Percentiles rank a stretch among this genome's conserved stretches.
Conservation (phyloP, 176 grass and related monocot genomes). For the Saccharum spontaneum region DNA sequence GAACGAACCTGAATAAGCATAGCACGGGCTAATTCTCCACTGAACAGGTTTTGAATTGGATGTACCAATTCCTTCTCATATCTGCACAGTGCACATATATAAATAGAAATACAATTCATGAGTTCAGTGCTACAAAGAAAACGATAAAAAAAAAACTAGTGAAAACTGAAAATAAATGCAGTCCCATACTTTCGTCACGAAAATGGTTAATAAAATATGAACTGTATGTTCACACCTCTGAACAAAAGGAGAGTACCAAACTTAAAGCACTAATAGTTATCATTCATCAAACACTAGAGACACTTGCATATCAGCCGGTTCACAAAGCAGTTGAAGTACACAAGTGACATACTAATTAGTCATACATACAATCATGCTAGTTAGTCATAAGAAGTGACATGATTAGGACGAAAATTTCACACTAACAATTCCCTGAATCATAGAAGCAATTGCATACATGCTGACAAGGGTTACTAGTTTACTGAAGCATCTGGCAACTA, state of each 20-base stretch:
- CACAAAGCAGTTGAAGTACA: neutral
- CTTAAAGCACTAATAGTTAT: neutral
- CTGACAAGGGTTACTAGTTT: neutral
- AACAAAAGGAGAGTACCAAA: constrained; percentile 23
- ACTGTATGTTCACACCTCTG: constrained; percentile 12
- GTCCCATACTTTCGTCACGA: neutral
- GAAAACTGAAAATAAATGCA: constrained; percentile 14
- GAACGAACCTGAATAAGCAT: constrained; percentile 97
- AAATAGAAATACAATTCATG: neutral
- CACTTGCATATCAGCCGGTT: neutral
- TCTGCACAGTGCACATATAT: constrained; percentile 48
- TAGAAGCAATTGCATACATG: neutral
- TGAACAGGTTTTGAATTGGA: constrained; percentile 70
- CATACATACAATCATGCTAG: constrained; percentile 7
- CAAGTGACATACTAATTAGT: constrained; percentile 11
- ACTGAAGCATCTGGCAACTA: neutral
- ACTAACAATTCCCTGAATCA: neutral
- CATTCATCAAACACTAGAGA: constrained; percentile 16
- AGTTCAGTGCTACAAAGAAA: constrained; percentile 22
- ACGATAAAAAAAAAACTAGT: neutral
- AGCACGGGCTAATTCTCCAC: constrained; percentile 81
- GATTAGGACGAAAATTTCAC: neutral
- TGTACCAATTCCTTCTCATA: constrained; percentile 87
- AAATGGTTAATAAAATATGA: constrained; percentile 26
- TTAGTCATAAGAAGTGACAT: neutral